Base-by-base conservation (phyloP, 768 basidiomycete genomes). In the Hygrocybe coccinea region DNA sequence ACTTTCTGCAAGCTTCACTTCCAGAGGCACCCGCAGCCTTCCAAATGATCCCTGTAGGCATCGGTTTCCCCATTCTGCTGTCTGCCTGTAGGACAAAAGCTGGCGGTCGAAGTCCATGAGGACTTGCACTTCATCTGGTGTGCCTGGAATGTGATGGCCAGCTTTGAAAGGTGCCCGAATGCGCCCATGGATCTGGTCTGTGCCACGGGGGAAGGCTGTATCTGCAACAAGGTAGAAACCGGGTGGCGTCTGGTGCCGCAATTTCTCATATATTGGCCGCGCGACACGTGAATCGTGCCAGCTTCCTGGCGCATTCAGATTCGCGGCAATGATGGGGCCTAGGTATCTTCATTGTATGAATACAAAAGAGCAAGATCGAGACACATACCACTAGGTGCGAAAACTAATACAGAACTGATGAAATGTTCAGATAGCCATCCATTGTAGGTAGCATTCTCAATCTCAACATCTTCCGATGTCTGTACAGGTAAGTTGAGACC, bases 41-140 rank as follows among this genome's bases (percentile, higher is more conserved):
- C 79, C 75, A 68, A 78, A 81, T 1, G 74, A 73, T 9, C 75
- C 76, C 57, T 79, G 77, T 5, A 81, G 45, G 5, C 63, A 54
- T 1, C 67, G 65, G 69, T 74, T 80, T 0, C 79, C 79, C 80
- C 78, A 82, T 59, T 82, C 77, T 9, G 77, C 76, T 1, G 79
- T 74, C 60, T 82, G 79, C 1, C 71, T 59, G 56, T 65, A 79
- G 2, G 75, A 77, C 0, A 80, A 60, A 0, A 80, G 68, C 55
- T 80, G 61, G 1, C 63, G 50, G 60, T 79, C 66, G 52, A 68
- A 71, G 2, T 39, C 60, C 25, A 73, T 45, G 0, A 58, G 11
- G 21, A 64, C 58, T 6, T 63, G 59, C 9, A 65, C 60, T 17
- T 69, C 64, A 5, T 52, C 48, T 9, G 36, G 19, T 50, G 62